These are phyloP conservation scores for Arachis stenosperma DNA, from an alignment of 306 rosid genomes.

Conservation along the genomic window DNA sequence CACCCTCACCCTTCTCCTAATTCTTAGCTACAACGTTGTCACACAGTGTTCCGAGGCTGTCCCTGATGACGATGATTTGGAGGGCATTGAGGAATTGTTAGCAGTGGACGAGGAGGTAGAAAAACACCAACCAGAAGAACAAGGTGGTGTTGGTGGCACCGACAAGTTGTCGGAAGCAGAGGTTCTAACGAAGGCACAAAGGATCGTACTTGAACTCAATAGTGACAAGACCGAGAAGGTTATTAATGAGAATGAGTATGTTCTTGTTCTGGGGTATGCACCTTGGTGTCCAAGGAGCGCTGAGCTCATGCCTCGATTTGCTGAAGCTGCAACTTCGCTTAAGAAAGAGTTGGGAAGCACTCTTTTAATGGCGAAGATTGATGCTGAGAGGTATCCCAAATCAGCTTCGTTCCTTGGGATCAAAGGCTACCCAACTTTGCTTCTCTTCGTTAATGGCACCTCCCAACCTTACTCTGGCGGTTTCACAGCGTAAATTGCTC, in stretches of 20 bases:
- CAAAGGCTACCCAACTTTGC: constrained; percentile 88
- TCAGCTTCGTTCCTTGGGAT: constrained; percentile 76
- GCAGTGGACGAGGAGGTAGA: constrained; percentile 82
- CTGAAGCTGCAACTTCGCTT: constrained; percentile 83
- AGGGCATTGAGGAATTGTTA: constrained; percentile 64
- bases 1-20: constrained; percentile 57
- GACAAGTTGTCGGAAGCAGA: constrained; percentile 80
- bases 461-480: constrained; percentile 88
- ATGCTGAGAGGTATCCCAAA: constrained; percentile 78
- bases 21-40: constrained; percentile 40
- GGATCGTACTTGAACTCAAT: constrained; percentile 82
- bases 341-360: constrained; percentile 62
- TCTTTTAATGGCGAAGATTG: constrained; percentile 86
- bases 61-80: constrained; percentile 61
- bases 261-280: constrained; percentile 85
- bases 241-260: constrained; percentile 67
- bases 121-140: constrained; percentile 38
- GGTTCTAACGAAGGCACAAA: constrained; percentile 77
- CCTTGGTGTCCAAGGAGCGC: constrained; percentile 99
- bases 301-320: constrained; percentile 94
- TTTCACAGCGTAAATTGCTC: constrained; percentile 68
- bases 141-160: constrained; percentile 18
- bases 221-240: constrained; percentile 72
- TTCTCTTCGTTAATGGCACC: constrained; percentile 85
- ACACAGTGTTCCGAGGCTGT: constrained; percentile 49